Base-by-base conservation (phyloP, 345 rosid genomes). In the Linum lewisii region DNA sequence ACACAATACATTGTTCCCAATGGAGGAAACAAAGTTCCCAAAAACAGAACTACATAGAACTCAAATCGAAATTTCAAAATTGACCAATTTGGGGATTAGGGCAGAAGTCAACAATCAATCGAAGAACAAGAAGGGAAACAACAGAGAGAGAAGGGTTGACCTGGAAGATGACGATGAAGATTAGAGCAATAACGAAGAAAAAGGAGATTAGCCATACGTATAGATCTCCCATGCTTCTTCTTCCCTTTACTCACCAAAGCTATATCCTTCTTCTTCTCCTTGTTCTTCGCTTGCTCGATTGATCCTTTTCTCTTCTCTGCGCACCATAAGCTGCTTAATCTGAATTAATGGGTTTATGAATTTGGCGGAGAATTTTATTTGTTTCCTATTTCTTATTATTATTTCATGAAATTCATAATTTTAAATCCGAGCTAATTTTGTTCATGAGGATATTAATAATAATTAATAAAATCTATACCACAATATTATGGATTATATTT, bases 131-230 rank as follows among this genome's bases (percentile, higher is more conserved):
- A 18, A 18, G 32, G 37, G n/a, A 51, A 24, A n/a, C 34, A 29
- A 29, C 34, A 29, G 42, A 49, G 36, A 7, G 1, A 18, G 59
- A 60, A 16, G 47, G 47, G 16, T 8, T 65, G 62, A 90, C 95
- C 97, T 90, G 97, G 66, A 79, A 85, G 64, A 90, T 83, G 61
- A 90, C 69, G 70, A 90, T 72, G 53, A 85, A 81, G 47, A 85
- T 69, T 59, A 87, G 81, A 57, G 86, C 80, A 18, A 87, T 82
- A 68, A 82, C 78, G 76, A 81, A 54, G 90, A 87, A 85, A 84
- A 90, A 87, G 68, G 95, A 85, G 62, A 81, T 64, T 15, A 90
- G 84, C 97, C 97, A 90, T 29, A 79, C 62, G 66, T 65, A 83
- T 20, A 90, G 76, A 81, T 90, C 89, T 32, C 86, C 91, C 97